phyloP scores from a whole-genome alignment of 805 yeast genomes.

The Cyberlindnera suaveolens region DNA sequence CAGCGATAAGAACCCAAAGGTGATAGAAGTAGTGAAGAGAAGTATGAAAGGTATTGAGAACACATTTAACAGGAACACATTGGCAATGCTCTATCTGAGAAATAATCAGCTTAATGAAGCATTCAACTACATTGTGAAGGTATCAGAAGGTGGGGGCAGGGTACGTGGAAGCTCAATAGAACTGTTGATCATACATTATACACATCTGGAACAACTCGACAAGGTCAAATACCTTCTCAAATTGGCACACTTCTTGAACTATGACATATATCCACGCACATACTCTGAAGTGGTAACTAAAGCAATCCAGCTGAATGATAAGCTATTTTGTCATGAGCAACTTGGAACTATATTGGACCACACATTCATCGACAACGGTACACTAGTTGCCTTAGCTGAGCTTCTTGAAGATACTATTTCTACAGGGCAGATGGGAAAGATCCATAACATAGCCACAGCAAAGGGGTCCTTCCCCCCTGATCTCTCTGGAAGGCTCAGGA shows the following conservation, averaged over 20 bases:
- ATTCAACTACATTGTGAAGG: not conserved
- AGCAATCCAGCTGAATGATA: conserved; percentile 7
- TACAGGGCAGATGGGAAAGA: conserved; percentile 7
- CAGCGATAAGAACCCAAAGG: not conserved
- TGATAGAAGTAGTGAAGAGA: not conserved
- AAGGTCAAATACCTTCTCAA: conserved; percentile 6
- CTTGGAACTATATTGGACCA: conserved; percentile 5
- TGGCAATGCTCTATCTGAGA: conserved; percentile 8
- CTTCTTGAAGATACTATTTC: conserved; percentile 2
- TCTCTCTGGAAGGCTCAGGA: conserved; percentile 3
- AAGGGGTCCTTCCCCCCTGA: conserved; percentile 4
- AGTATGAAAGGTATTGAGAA: not conserved
- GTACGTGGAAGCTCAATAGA: conserved; percentile 9
- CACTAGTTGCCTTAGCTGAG: conserved; percentile 11
- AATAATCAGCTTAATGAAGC: conserved; percentile 6
- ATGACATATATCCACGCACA: conserved; percentile 14
- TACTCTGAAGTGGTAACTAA: conserved; percentile 6
- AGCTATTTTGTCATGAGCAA: conserved; percentile 1
- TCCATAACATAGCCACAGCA: conserved; percentile 2
- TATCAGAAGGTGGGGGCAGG: not conserved
- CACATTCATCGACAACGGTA: conserved; percentile 12
- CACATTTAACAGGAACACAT: not conserved
- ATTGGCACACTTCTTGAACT: not conserved
- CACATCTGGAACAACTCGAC: conserved; percentile 3
- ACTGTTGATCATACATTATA: conserved; percentile 8